Evolutionary conservation across 2,329 filamentous ascomycete genomes (phyloP), one percentile per base, ranked within the genome.

Genomic region (Ustulina deusta): DNA sequence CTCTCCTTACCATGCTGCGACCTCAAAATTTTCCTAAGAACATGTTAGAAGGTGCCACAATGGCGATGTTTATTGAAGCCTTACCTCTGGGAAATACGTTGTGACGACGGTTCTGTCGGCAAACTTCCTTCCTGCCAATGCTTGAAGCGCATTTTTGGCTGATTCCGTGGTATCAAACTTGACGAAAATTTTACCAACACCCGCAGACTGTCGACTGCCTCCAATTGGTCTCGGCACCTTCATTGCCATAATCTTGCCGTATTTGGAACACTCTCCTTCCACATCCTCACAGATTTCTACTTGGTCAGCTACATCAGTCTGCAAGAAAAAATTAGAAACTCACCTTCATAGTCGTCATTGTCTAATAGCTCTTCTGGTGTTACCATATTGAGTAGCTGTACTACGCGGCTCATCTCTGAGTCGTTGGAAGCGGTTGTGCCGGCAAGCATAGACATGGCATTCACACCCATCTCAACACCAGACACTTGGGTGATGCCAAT

Each of bases 381-480:
- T 40, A 99, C 95, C 96, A 99, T 99, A 83, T 99, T 99, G 77
- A 99, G 88, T 69, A 99, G 84, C 81, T 97, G 95, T 68, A 99
- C 80, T 17, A 99, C 95, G 63, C 93, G 89, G 72, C 92, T 92
- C 68, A 91, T 89, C 73, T 97, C 94, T 38, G 92, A 84, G 68
- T 94, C 92, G 63, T 87, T 87, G 11, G 71, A 72, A 42, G 92
- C 91, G 2, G 90, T 93, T 22, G 96, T 97, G 65, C 95, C 94
- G 42, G 96, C 96, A 74, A 99, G 92, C 88, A 97, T 94, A 58
- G 94, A 97, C 90, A 99, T 98, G 70, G 96, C 96, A 74, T 96
- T 97, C 70, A 99, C 95, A 63, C 95, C 93, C 86, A 97, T 97
- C 77, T 99, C 96, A 46, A 97, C 87, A 70, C 94, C 94, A 54